phyloP scores from a whole-genome alignment of 768 basidiomycete species.

The Kwoniella heveanensis region DNA sequence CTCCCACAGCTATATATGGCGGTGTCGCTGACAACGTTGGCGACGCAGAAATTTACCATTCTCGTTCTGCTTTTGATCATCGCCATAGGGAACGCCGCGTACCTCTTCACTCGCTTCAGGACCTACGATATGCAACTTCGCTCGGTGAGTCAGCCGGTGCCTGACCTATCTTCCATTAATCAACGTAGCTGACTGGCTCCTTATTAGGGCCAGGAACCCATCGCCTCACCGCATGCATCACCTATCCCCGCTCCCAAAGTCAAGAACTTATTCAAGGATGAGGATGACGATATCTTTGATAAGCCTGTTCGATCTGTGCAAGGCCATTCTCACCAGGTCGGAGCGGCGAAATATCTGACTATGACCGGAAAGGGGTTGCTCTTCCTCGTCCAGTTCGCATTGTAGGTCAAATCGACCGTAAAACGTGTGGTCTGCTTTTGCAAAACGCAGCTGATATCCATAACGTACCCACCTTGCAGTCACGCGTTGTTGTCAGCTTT shows the following conservation, averaged over 20 bases:
- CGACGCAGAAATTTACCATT: constrained; percentile 22
- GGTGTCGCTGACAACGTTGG: neutral
- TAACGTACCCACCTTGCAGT: constrained; percentile 7
- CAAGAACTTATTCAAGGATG: constrained; percentile 14
- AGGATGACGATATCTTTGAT: constrained; percentile 13
- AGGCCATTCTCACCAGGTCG: neutral
- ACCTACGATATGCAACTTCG: constrained; percentile 54
- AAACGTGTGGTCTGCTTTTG: neutral
- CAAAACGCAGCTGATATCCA: neutral
- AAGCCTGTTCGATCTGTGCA: neutral
- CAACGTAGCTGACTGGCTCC: neutral
- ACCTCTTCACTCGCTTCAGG: constrained; percentile 52
- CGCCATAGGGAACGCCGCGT: constrained; percentile 44
- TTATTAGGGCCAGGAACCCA: constrained; percentile 34
- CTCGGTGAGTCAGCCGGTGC: constrained; percentile 28
- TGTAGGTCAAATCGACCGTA: no score
- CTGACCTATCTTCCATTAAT: no score
- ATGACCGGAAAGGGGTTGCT: constrained; percentile 17
- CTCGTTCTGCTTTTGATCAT: constrained; percentile 35
- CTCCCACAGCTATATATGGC: neutral
- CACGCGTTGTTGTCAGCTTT: constrained; percentile 27
- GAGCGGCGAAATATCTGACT: neutral
- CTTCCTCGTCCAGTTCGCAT: constrained; percentile 28
- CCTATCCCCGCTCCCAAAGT: constrained; percentile 37
- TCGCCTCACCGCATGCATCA: constrained; percentile 50